Evolutionary conservation across 371 early-diverging fungal species (phyloP), one percentile per base, ranked within the genome.

Genomic region (Zancudomyces culisetae): DNA sequence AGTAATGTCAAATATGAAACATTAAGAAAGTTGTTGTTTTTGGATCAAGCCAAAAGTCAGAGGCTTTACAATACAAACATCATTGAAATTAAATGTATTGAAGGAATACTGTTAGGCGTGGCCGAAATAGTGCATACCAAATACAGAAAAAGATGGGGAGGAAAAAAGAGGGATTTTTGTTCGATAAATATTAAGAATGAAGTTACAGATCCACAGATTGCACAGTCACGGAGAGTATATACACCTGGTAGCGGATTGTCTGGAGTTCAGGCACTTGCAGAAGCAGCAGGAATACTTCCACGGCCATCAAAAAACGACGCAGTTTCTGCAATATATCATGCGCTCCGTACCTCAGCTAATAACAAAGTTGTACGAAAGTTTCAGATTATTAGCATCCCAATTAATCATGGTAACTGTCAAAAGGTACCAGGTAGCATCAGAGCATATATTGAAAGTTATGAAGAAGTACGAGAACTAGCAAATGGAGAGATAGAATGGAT

Each of bases 401-500:
- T 65, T 20, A 20, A 18, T 13, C 65, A 65, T 40, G 0, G 27
- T 1, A 53, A 42, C 2, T 65, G 65, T 29, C 55, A 56, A 40
- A 24, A 23, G 45, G 60, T 55, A 27, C 24, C 54, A 0, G 65
- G 65, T 3, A 55, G 50, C 40, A 64, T 60, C 26, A 50, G 65
- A 2, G 66, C 65, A 2, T 57, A 53, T n/a, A 60, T 57, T 24
- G 65, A 65, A 52, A 55, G 58, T 19, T 65, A 64, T 28, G 63
- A 64, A 43, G 64, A 65, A 28, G 49, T 65, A 2, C 39, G 65
- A 22, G 65, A 65, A 55, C 60, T 51, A 26, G 27, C 45, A 0
- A 59, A 65, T 15, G 65, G 64, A 3, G 42, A 52, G 4, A 47
- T 65, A 6, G 64, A 61, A 50, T 65, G 65, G 65, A 41, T 58